Conservation (phyloP, 202 grass and related monocot species). For the Musa balbisiana region DNA sequence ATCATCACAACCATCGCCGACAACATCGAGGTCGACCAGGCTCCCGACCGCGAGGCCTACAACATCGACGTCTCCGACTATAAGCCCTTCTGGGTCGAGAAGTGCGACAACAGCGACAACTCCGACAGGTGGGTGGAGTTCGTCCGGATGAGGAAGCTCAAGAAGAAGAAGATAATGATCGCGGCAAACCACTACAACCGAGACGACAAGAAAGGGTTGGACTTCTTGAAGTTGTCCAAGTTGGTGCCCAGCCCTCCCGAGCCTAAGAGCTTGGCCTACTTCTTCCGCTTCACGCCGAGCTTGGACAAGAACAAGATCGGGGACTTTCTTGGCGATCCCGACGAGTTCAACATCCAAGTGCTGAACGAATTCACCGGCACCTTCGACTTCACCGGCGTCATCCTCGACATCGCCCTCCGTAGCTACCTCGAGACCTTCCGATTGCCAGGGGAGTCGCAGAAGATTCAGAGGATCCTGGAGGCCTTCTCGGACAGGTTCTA, state of each 20-base stretch:
- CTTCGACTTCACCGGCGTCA: conserved; percentile 62
- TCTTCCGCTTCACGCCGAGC: conserved; percentile 68
- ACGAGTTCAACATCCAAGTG: conserved; percentile 55
- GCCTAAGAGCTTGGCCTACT: conserved; percentile 60
- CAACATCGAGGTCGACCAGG: conserved; percentile 51
- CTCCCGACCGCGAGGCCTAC: conserved; percentile 43
- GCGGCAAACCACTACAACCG: conserved; percentile 93
- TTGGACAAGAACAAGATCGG: conserved; percentile 85
- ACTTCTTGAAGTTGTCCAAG: conserved; percentile 61
- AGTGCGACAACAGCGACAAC: conserved; percentile 32
- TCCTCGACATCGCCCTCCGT: conserved; percentile 68
- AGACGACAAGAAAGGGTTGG: conserved; percentile 86
- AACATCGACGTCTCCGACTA: conserved; percentile 52
- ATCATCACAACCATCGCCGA: conserved; percentile 87
- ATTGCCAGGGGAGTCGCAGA: conserved; percentile 87
- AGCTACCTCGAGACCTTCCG: conserved; percentile 83
- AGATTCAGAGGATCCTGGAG: conserved; percentile 86
- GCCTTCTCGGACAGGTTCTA: conserved; percentile 74
- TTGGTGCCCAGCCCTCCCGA: conserved; percentile 63
- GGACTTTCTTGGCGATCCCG: conserved; percentile 75
- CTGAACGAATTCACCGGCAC: conserved; percentile 82
- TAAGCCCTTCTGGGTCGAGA: conserved; percentile 51
- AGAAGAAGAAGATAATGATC: conserved; percentile 69
- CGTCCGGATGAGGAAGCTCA: conserved; percentile 63
- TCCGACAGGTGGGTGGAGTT: conserved; percentile 71